A percentile compares a stretch with the other conserved stretches of the same genome.
Evolutionary conservation across 495 filamentous ascomycete genomes (phyloP).

Genomic region (Pseudomonodictys pantanalensis): DNA sequence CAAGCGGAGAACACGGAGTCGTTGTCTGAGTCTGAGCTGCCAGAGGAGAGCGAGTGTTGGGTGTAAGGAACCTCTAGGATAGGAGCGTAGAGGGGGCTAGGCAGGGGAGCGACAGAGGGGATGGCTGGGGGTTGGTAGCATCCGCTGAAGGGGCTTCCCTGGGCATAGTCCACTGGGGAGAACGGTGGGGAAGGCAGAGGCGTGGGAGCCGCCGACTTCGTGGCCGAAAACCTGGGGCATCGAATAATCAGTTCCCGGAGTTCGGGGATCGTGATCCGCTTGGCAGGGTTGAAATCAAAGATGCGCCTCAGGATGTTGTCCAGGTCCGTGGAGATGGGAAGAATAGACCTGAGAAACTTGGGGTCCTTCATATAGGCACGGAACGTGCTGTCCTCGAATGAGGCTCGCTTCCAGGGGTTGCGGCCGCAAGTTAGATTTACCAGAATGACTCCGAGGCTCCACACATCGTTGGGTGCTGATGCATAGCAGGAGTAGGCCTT

Average conservation of each 20-base stretch:
- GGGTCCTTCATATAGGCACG: constrained; percentile 82
- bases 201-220: constrained; percentile 27
- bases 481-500: constrained; percentile 77
- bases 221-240: constrained; percentile 69
- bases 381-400: constrained; percentile 90
- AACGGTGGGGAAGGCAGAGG: constrained; percentile 33
- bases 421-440: constrained; percentile 97
- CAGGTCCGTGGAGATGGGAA: constrained; percentile 87
- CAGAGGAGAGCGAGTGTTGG: constrained; percentile 30
- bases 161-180: constrained; percentile 30
- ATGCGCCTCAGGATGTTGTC: constrained; percentile 83
- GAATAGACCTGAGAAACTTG: constrained; percentile 85
- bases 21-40: constrained; percentile 35
- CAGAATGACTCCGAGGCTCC: constrained; percentile 95
- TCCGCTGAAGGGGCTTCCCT: constrained; percentile 30
- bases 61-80: constrained; percentile 23
- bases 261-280: constrained; percentile 81
- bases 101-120: constrained; percentile 26
- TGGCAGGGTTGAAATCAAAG: constrained; percentile 83
- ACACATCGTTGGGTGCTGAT: constrained; percentile 93
- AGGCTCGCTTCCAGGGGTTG: constrained; percentile 98
- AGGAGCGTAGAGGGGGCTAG: constrained; percentile 19
- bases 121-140: constrained; percentile 16
- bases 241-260: constrained; percentile 71
- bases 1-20: constrained; percentile 35